A percentile compares a stretch with the other conserved stretches of the same genome.
These are phyloP conservation scores for Kregervanrija delftensis DNA, from an alignment of 805 yeast species.

Conservation along the genomic window DNA sequence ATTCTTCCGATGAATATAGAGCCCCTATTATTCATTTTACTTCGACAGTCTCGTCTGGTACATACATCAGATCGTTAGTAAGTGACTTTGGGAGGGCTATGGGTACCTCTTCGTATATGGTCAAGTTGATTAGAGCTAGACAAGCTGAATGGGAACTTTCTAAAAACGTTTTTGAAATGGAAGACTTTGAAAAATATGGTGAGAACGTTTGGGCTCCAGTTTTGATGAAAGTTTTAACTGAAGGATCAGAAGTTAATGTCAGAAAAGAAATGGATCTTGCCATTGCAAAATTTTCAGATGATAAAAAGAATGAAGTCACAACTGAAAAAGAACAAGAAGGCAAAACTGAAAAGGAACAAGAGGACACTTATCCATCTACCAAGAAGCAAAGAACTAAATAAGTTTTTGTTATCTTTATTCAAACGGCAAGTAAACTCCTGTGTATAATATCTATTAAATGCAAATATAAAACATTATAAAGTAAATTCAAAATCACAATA, in stretches of 20 bases:
- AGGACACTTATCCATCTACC: neutral
- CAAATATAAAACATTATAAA: no score
- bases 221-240: slow-evolving; percentile 44
- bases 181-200: slow-evolving; percentile 54
- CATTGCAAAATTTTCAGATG: no score
- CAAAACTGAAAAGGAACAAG: slow-evolving; percentile 3
- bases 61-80: slow-evolving; percentile 83
- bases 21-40: slow-evolving; percentile 70
- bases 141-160: slow-evolving; percentile 85
- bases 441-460: no score
- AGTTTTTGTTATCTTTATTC: no score
- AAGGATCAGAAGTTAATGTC: slow-evolving; percentile 34
- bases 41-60: slow-evolving; percentile 86
- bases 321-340: slow-evolving; percentile 2
- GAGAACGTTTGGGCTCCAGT: slow-evolving; percentile 69
- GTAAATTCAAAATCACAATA: no score
- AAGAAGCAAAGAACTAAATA: neutral
- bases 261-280: slow-evolving; percentile 27
- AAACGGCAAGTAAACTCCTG: no score
- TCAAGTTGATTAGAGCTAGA: slow-evolving; percentile 57
- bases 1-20: slow-evolving; percentile 33
- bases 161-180: slow-evolving; percentile 57
- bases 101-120: slow-evolving; percentile 84
- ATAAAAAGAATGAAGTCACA: neutral
- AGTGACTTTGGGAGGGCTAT: slow-evolving; percentile 84